Conservation (phyloP, 179 eudicot species). For the Carnegiea gigantea region DNA sequence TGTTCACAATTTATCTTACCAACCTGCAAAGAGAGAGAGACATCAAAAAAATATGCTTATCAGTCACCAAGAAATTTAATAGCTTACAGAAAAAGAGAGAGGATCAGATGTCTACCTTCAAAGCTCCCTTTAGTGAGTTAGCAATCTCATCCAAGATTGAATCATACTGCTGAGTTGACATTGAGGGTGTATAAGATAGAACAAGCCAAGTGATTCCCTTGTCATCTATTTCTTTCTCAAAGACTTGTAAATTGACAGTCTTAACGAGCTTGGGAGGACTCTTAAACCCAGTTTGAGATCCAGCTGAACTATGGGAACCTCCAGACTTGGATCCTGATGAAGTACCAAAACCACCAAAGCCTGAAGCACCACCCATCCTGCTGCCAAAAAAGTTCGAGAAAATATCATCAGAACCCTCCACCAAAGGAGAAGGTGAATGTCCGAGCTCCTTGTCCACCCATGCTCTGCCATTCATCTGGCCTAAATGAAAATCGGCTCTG, state of each 20-base stretch:
- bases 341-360: conserved; percentile 34
- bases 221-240: conserved; percentile 66
- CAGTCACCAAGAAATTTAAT: neutral
- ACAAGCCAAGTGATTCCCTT: conserved; percentile 83
- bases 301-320: conserved; percentile 52
- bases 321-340: conserved; percentile 46
- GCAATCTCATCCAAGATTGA: conserved; percentile 59
- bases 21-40: conserved; percentile 49
- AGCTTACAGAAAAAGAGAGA: neutral
- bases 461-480: conserved; percentile 69
- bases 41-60: neutral
- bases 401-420: conserved; percentile 73
- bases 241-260: conserved; percentile 50
- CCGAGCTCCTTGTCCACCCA: conserved; percentile 62
- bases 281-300: conserved; percentile 44
- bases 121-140: conserved; percentile 61
- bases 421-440: conserved; percentile 94
- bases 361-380: conserved; percentile 52
- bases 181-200: conserved; percentile 49
- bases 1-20: conserved; percentile 76
- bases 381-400: conserved; percentile 80
- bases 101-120: conserved; percentile 47
- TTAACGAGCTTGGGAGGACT: conserved; percentile 43
- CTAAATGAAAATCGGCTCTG: conserved; percentile 49
- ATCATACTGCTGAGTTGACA: conserved; percentile 46